A percentile compares a stretch with the other conserved stretches of the same genome.
Conservation (phyloP, 257 asterid species). For the Paulownia fortunei region DNA sequence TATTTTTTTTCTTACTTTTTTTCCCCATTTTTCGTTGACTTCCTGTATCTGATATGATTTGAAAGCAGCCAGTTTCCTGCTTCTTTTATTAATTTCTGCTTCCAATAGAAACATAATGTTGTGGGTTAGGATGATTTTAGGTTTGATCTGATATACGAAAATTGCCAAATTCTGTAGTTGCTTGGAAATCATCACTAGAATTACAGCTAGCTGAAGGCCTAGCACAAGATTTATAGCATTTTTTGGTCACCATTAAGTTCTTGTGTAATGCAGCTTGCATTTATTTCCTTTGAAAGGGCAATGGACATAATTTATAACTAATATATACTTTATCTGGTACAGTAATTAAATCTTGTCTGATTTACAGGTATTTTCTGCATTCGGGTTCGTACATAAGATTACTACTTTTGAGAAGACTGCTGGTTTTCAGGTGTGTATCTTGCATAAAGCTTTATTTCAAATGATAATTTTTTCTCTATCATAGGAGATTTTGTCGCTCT, state of each 20-base stretch:
- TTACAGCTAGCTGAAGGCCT: slow-evolving; percentile 22
- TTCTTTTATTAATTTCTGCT: slow-evolving; percentile 10
- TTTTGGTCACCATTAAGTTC: slow-evolving; percentile 8
- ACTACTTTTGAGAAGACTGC: slow-evolving; percentile 98
- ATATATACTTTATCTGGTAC: slow-evolving; percentile 19
- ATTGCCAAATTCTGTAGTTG: neutral
- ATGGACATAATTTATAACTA: neutral
- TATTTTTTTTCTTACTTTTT: neutral
- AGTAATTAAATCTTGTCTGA: slow-evolving; percentile 25
- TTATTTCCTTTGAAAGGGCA: slow-evolving; percentile 3
- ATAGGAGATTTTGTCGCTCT: neutral
- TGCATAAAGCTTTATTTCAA: slow-evolving; percentile 10
- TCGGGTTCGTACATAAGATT: slow-evolving; percentile 90
- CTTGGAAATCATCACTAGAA: slow-evolving; percentile 1
- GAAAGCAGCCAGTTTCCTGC: neutral
- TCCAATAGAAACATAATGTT: neutral
- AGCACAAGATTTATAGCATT: neutral
- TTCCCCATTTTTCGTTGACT: neutral
- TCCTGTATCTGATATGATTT: neutral
- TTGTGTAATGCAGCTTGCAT: neutral
- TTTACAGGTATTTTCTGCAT: slow-evolving; percentile 87
- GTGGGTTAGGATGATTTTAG: neutral
- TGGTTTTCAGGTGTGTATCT: slow-evolving; percentile 79
- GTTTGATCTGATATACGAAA: neutral
- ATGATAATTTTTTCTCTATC: neutral